phyloP scores from a whole-genome alignment of 106 monocot species.

The Posidonia australis region DNA sequence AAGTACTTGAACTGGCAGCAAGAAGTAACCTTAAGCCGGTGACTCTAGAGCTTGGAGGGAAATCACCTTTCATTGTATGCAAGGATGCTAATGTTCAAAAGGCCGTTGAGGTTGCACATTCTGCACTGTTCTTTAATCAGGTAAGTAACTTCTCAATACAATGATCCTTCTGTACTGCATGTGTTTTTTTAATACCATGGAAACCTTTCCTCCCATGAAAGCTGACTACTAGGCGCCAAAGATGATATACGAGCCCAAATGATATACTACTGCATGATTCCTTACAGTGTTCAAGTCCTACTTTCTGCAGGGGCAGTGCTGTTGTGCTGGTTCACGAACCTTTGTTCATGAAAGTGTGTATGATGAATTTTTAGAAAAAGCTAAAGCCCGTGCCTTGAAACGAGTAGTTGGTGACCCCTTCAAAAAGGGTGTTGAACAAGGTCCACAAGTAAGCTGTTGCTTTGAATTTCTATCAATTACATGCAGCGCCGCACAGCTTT shows the following conservation, averaged over 20 bases:
- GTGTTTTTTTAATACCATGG: too few species aligned
- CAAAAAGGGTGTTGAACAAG: slow-evolving; percentile 82
- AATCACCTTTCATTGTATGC: slow-evolving; percentile 65
- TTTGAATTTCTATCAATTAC: too few species aligned
- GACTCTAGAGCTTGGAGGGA: slow-evolving; percentile 79
- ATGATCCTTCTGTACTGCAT: too few species aligned
- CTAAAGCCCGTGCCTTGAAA: slow-evolving; percentile 64
- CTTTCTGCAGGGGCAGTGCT: slow-evolving; percentile 93
- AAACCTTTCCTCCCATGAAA: too few species aligned
- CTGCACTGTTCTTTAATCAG: slow-evolving; percentile 94
- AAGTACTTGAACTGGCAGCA: slow-evolving; percentile 85
- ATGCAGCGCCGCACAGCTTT: too few species aligned
- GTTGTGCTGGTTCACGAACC: slow-evolving; percentile 85
- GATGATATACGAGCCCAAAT: too few species aligned
- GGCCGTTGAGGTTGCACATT: slow-evolving; percentile 92
- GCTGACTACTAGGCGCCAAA: too few species aligned
- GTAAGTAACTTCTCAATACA: too few species aligned
- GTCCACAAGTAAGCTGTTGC: slow-evolving; percentile 60
- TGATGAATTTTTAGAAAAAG: slow-evolving; percentile 85
- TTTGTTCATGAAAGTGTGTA: slow-evolving; percentile 84
- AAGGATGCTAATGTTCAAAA: slow-evolving; percentile 80
- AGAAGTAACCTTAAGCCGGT: slow-evolving; percentile 89
- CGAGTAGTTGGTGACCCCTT: slow-evolving; percentile 93
- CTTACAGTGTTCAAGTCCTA: too few species aligned
- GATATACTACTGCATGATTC: too few species aligned